Evolutionary conservation across 768 basidiomycete species (phyloP).

Genomic region (Exidia glandulosa): DNA sequence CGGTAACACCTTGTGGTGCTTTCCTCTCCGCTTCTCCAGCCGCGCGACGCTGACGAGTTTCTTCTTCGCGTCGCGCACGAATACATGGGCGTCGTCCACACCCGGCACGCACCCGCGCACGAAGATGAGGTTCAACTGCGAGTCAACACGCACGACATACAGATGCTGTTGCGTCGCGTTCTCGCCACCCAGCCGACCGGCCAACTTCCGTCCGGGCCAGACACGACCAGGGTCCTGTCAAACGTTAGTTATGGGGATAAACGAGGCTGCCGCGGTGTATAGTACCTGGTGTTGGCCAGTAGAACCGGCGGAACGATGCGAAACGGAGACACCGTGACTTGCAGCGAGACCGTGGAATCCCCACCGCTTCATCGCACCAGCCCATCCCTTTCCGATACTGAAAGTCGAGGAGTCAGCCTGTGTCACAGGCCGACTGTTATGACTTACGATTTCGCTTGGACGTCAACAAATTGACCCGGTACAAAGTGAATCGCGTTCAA

Average conservation of each 20-base stretch:
- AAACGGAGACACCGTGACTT: slow-evolving; percentile 91
- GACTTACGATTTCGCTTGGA: slow-evolving; percentile 79
- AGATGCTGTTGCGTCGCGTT: slow-evolving; percentile 83
- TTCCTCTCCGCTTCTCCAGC: slow-evolving; percentile 57
- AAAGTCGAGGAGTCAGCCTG: too few species aligned
- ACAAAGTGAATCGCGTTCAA: slow-evolving; percentile 91
- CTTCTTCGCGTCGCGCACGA: slow-evolving; percentile 85
- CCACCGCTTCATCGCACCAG: slow-evolving; percentile 95
- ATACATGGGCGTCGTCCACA: slow-evolving; percentile 74
- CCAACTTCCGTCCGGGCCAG: slow-evolving; percentile 98
- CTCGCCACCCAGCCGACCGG: slow-evolving; percentile 81
- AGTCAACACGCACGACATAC: slow-evolving; percentile 79
- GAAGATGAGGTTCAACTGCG: slow-evolving; percentile 74
- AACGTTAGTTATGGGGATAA: slow-evolving; percentile 6
- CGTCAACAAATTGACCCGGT: slow-evolving; percentile 92
- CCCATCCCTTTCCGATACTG: slow-evolving; percentile 95
- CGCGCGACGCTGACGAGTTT: slow-evolving; percentile 51
- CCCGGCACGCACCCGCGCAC: slow-evolving; percentile 90
- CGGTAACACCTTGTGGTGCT: slow-evolving; percentile 68
- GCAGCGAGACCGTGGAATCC: slow-evolving; percentile 84
- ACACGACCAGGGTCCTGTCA: slow-evolving; percentile 86
- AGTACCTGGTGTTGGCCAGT: slow-evolving; percentile 90
- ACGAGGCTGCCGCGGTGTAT: not conserved
- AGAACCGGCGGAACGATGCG: slow-evolving; percentile 86
- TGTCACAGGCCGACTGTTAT: not conserved